Evolutionary conservation across 164 flowering plant genomes (phyloP).

Genomic region (Sedum album): DNA sequence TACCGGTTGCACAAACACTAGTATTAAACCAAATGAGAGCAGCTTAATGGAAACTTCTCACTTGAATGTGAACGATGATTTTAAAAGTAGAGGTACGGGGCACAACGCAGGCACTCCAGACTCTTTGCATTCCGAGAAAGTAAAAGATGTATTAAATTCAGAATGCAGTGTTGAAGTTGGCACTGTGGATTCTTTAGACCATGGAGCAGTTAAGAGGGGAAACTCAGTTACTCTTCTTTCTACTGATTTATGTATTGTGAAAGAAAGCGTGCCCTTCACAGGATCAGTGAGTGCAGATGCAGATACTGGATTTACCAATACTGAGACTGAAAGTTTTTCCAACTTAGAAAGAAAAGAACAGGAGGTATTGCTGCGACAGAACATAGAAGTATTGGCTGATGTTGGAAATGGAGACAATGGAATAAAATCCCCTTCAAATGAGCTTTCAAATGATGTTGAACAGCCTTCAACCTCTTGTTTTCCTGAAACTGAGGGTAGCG

Average conservation of each 20-base stretch:
- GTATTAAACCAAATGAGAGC: not conserved
- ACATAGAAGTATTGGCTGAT: constrained; percentile 7
- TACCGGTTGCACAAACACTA: not conserved
- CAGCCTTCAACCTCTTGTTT: constrained; percentile 13
- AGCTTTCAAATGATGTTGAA: constrained; percentile 15
- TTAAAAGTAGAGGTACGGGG: not conserved
- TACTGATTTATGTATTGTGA: constrained; percentile 11
- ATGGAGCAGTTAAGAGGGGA: constrained; percentile 10
- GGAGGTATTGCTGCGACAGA: not conserved
- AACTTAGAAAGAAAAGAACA: not conserved
- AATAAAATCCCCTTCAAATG: constrained; percentile 15
- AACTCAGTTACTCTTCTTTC: constrained; percentile 15
- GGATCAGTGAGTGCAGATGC: constrained; percentile 14
- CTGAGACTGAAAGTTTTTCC: not conserved
- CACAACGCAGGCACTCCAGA: not conserved
- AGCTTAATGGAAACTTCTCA: not conserved
- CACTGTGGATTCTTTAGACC: constrained; percentile 7
- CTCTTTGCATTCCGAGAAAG: constrained; percentile 6
- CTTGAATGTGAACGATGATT: not conserved
- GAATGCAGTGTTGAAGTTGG: constrained; percentile 1
- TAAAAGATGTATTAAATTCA: constrained; percentile 12
- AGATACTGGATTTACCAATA: constrained; percentile 10
- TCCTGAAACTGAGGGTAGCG: constrained; percentile 14
- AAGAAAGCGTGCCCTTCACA: constrained; percentile 16
- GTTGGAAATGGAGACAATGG: constrained; percentile 18